Base-by-base conservation (phyloP, 495 filamentous ascomycete genomes). In the Penicillium riverlandense region DNA sequence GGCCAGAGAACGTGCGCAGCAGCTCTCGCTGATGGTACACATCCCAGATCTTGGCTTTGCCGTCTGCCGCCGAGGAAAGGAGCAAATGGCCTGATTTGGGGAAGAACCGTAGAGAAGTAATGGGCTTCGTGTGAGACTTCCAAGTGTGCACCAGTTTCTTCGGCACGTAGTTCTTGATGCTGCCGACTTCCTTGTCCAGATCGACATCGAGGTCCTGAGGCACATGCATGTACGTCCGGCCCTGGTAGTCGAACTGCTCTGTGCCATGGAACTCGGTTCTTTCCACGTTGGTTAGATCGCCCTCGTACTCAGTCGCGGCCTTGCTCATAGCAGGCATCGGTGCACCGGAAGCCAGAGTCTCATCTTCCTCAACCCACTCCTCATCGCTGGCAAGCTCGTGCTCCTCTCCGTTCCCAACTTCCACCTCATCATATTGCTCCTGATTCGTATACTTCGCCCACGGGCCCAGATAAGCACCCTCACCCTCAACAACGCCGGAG, bases 121-220 rank as follows among this genome's bases (percentile, higher is more conserved):
- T 86, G 30, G 90, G 76, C 52, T 90, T 90, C 29, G 79, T 85
- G 62, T 95, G 90, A 35, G 82, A 78, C 59, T 84, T 85, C 84
- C 84, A 99, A 11, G 86, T 90, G 63, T 95, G 86, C 30, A 96
- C 70, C 44, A 86, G 73, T 65, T 94, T 96, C 76, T 95, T 96
- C 35, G 92, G 94, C 31, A 90, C 82, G 56, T 80, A 99, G 66
- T 94, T 96, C 57, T 88, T 90, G 58, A 77, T 54, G 45, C 76
- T 85, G 53, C 86, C 88, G 14, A 70, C 53, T 47, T 94, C 90
- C 57, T 92, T 94, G 46, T 71, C 74, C 50, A 98, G 70, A 57
- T 95, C 87, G 61, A 96, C 76, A 61, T 90, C 90, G 57, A 97
- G 69, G 66, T 96, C 92, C 62, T 89, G 88, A n/a, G 92, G 92